Evolutionary conservation across 2,329 filamentous ascomycete genomes (phyloP).

Genomic region (Scedosporium dehoogii): DNA sequence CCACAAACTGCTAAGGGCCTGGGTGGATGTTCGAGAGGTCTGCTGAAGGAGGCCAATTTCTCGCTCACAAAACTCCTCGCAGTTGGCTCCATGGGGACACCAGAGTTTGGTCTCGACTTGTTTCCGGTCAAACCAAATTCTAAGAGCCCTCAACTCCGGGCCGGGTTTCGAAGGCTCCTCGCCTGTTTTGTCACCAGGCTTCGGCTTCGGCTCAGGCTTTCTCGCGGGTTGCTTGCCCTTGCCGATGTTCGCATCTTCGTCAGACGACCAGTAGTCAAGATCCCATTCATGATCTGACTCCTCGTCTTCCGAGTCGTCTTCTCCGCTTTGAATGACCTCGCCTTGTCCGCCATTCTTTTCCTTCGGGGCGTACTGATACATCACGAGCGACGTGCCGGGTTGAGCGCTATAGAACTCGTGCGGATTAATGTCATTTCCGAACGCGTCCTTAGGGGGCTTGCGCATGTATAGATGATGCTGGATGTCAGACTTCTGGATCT

Average conservation of each 20-base stretch:
- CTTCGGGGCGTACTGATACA: constrained; percentile 2
- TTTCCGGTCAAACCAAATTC: constrained; percentile 1
- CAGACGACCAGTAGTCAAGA: neutral
- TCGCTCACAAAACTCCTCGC: neutral
- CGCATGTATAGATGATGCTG: neutral
- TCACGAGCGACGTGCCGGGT: neutral
- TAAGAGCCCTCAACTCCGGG: neutral
- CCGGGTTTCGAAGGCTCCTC: neutral
- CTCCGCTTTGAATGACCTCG: neutral
- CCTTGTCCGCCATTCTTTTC: neutral
- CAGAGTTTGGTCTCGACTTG: neutral
- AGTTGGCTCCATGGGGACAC: neutral
- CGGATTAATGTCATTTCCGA: neutral
- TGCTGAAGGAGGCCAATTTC: neutral
- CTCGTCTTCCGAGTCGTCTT: neutral
- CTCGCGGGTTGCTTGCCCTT: neutral
- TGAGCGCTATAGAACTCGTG: neutral
- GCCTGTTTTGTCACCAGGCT: neutral
- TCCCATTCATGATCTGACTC: neutral
- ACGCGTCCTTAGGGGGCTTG: neutral
- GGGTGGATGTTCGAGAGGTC: neutral
- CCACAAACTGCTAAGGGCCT: neutral
- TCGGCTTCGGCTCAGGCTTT: neutral
- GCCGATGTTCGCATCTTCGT: neutral
- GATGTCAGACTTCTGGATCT: neutral